phyloP scores from a whole-genome alignment of 768 basidiomycete species.

The Glaciozyma martinii region DNA sequence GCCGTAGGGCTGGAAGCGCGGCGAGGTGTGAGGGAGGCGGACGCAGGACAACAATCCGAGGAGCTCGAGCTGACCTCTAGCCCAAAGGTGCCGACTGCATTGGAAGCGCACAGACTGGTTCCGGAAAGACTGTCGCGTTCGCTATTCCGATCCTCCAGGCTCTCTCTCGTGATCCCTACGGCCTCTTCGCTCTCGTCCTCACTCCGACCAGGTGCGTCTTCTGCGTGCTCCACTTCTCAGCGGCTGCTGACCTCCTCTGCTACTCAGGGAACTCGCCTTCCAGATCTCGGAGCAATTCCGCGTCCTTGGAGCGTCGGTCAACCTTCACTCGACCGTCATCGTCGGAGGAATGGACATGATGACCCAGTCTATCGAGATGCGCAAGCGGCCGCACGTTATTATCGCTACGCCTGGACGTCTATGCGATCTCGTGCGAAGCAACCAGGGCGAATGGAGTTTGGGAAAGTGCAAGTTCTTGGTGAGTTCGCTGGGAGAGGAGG shows the following conservation, averaged over 20 bases:
- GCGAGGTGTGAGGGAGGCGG: background rate
- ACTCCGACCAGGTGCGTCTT: constrained; percentile 78
- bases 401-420: constrained; percentile 93
- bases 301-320: constrained; percentile 73
- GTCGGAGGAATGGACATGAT: constrained; percentile 99
- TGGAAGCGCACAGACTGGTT: constrained; percentile 95
- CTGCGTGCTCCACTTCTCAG: background rate
- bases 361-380: constrained; percentile 76
- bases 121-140: constrained; percentile 95
- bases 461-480: constrained; percentile 78
- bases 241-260: background rate
- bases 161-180: constrained; percentile 80
- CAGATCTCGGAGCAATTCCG: constrained; percentile 95
- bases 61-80: background rate
- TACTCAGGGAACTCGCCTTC: constrained; percentile 78
- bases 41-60: background rate
- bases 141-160: constrained; percentile 88
- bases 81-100: constrained; percentile 81
- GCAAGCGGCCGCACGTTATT: constrained; percentile 78
- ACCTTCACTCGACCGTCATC: constrained; percentile 72
- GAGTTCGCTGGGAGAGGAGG: constrained; percentile 33
- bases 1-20: background rate
- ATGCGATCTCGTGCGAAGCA: constrained; percentile 72
- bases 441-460: constrained; percentile 67
- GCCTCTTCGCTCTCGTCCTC: constrained; percentile 82